Percentiles rank a stretch among this genome's conserved stretches.
These are phyloP conservation scores for Podaxis rugospora DNA, from an alignment of 768 basidiomycete species.

Conservation along the genomic window DNA sequence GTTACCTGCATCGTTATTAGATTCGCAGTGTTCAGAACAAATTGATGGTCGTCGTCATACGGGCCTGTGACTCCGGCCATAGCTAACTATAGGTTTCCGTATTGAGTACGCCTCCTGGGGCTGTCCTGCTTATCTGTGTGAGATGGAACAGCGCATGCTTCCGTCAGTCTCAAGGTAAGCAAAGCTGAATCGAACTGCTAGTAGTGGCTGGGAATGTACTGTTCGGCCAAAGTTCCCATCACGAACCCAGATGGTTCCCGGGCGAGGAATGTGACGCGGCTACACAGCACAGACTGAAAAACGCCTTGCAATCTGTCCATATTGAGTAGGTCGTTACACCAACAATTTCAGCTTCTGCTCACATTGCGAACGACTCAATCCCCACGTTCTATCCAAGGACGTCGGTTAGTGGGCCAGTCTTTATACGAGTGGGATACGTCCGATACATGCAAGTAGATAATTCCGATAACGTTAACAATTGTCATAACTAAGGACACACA, in stretches of 20 bases:
- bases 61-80: no score
- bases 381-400: not conserved
- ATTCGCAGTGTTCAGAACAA: no score
- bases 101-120: no score
- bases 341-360: not conserved
- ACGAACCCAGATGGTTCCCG: constrained; percentile 1
- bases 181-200: no score
- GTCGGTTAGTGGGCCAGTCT: not conserved
- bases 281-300: constrained; percentile 1
- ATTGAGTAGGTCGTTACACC: not conserved
- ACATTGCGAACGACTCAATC: not conserved
- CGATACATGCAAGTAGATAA: not conserved
- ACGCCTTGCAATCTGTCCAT: not conserved
- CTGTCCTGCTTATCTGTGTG: no score
- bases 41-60: no score
- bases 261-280: not conserved
- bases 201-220: no score
- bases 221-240: not conserved
- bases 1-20: no score
- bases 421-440: not conserved
- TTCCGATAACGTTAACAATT: not conserved
- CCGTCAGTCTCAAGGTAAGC: no score
- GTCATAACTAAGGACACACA: not conserved
- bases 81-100: no score
- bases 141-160: no score